Evolutionary conservation across 73 alveolate genomes (phyloP), one percentile per base, ranked within the genome.

Genomic region (Paramecium primaurelia): DNA sequence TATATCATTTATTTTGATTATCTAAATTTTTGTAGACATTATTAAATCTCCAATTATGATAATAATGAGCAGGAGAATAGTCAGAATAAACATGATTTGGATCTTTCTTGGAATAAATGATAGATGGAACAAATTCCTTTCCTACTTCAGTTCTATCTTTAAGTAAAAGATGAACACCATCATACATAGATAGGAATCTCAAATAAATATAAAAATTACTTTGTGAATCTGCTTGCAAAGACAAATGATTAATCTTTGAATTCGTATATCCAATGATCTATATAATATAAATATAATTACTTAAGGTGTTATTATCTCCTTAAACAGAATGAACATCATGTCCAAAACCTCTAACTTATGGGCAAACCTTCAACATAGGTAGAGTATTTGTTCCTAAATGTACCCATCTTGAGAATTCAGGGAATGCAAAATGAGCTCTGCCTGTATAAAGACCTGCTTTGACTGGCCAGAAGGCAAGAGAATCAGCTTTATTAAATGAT

Each of bases 401-500:
- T 18, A 95, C 89, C 98, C 98, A 96, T 93, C 96, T 94, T n/a
- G 98, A 96, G 88, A 92, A 89, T 34, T 95, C 96, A 38, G 98
- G 96, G 93, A 96, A 93, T 37, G 86, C 93, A 58, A 93, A 95
- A 87, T 92, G 93, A 49, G 96, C 96, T 93, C 95, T 88, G 10
- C 98, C 98, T 30, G 98, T 69, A 60, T 9, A 89, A 28, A 89
- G 54, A 89, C 94, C 94, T 1, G 75, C 58, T 68, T 89, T 89
- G 58, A 54, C 68, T 45, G 94, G 97, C 97, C 97, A 96, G 49
- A 92, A 89, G 8, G 97, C 98, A 86, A 93, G 92, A 40, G 93
- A 71, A 40, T 64, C 94, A 60, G 93, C 92, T 96, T 96, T 94
- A 42, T 88, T 88, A 77, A 88, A 88, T 51, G 42, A 42, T 12